Evolutionary conservation across 31 red algal species (phyloP), one percentile per base, ranked within the genome.

Genomic region (Odonthalia washingtoniensis): DNA sequence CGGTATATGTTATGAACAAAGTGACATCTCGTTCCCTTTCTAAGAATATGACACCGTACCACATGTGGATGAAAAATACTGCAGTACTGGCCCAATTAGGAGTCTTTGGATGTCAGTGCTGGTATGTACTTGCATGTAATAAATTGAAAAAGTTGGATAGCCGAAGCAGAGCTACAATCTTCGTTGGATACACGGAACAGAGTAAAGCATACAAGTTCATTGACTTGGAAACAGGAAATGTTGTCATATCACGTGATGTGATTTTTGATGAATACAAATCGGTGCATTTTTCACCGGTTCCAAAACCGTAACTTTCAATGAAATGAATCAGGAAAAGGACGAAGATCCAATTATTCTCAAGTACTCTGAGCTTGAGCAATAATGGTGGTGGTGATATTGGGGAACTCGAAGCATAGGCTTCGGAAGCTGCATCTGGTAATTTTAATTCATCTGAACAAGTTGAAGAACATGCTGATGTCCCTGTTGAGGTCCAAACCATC

Each of bases 201-300:
- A 80, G 76, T n/a, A 80, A 80, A 34, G 76, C 3, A 9, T 80
- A 80, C 41, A 80, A 60, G 76, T 44, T 80, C 21, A 14, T 57
- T 9, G 49, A 57, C 21, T 9, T 21, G 9, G 49, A 57, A 21
- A 57, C 9, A 57, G 21, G 21, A 18, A 80, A 32, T 0, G 45
- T 0, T 63, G 76, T 60, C 26, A 35, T 80, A 31, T 32, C 0
- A 1, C 38, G 45, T n/a, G 76, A 80, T 0, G 17, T 62, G 45
- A 80, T 0, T 0, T 52, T 80, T 80, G 76, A 49, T 57, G 76
- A 80, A 0, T 0, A 75, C 37, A 0, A 36, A 40, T 33, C 44
- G 39, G 0, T 40, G 5, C 0, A 40, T 34, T 34, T 28, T 34
- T 28, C 31, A 0, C 31, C 9, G 0, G 65, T 34, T 68, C 31